Base-by-base conservation (phyloP, 2,329 filamentous ascomycete genomes). In the Colletotrichum cordylinicola region DNA sequence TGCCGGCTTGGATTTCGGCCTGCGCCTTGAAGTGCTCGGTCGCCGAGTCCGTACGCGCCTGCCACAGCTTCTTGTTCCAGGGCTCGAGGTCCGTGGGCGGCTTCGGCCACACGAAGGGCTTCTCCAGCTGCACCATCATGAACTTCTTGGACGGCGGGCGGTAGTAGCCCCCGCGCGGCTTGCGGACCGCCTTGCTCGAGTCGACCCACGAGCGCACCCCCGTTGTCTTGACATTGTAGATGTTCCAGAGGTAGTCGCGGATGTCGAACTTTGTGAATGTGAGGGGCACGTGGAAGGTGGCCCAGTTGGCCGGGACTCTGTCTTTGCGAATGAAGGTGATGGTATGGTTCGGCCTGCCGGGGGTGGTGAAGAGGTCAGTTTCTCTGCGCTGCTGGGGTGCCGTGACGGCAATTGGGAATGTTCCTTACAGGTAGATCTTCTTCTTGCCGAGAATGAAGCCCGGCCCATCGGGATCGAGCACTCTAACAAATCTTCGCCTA, bases 231-330 rank as follows among this genome's bases (percentile, higher is more conserved):
- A 98, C 93, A 76, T 91, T 90, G 89, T 99, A 99, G 58, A 91
- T 91, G 84, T 98, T 93, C 87, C 92, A 94, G 77, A 99, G 93
- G 88, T 98, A 99, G 88, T 98, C 96, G 85, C 96, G 95, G 56
- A 99, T 88, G 84, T 99, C 97, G 85, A 98, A 93, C 87, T 99
- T 99, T 89, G 95, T 98, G 89, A 98, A 96, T 80, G 91, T 93
- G 80, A 98, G 90, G 13, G 97, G 97, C 37, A 98, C 96, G 81
- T 93, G 90, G 91, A 99, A 99, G 81, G 93, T 94, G 78, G 96
- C 97, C 84, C 95, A 95, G 84, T 93, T 94, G 24, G 96, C 92
- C 9, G 95, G 93, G 70, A 94, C 91, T 79, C 91, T 89, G 35
- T 92, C 91, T 74, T 93, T 94, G 79, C 89, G 94, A 80, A 98